Base-by-base conservation (phyloP, 2,329 filamentous ascomycete species). In the Domatiomyces globalis region DNA sequence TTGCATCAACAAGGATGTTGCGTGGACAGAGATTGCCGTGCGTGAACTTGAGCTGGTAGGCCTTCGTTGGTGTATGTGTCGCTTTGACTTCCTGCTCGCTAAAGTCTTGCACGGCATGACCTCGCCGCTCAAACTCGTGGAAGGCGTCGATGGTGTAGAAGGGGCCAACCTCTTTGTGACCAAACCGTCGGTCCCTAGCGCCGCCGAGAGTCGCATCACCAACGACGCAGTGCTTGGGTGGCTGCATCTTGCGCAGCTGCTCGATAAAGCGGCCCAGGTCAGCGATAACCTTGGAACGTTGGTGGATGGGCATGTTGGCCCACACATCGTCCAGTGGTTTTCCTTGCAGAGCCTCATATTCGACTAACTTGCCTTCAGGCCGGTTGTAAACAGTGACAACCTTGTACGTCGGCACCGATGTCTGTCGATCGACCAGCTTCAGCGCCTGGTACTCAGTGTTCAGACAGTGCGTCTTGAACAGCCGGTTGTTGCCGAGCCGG, bases 21-120 rank as follows among this genome's bases (percentile, higher is more conserved):
- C 59, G 54, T 18, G 59, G 60, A 48, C 56, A 60, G 8, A 64
- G 53, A 50, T 62, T 61, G 9, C 59, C 58, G 48, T 63, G 62
- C 2, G 63, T 63, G 49, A 63, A 63, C 48, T 62, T 60, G 45
- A 63, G 59, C 7, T 56, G 49, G 44, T 64, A 62, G 5, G 55
- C 49, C 25, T 54, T 57, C 25, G 46, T 52, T 12, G 54, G 54
- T 12, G 51, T 50, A 48, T 60, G 58, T 10, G 57, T 55, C 9
- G 48, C 49, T 19, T 55, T 50, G 19, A 60, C 55, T 43, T 57
- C 55, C 20, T 55, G 54, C 22, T 58, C 56, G 15, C 53, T 46
- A 22, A 60, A 60, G 20, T 60, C 50, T 8, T 58, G 36, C 15
- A 51, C 43, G 4, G 49, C 49, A 48, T 61, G 58, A 4, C 58